Evolutionary conservation across 2,329 filamentous ascomycete species (phyloP), one percentile per base, ranked within the genome.

Genomic region (Cylindrodendrum hubeiense): DNA sequence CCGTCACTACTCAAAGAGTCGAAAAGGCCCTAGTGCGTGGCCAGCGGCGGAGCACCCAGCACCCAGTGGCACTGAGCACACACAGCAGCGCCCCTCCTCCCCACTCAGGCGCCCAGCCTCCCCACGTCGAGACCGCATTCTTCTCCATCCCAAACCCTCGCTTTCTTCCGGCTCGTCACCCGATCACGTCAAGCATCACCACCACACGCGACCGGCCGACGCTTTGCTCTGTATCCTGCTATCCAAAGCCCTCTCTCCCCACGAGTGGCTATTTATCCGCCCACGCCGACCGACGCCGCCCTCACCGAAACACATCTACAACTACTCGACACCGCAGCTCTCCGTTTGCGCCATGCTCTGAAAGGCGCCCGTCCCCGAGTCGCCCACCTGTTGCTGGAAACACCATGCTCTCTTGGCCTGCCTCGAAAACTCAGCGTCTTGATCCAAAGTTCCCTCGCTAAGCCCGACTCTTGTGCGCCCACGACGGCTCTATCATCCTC

Each of bases 331-430:
- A 30, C 15, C 54, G 12, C 30, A 28, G 53, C 26, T 60, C 28
- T 8, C 54, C 28, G 33, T 63, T 61, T 63, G 62, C 67, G 63
- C 44, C 58, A 57, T 63, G 52, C 39, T 65, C 49, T 63, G 41
- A 59, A 60, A 49, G 54, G 59, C 52, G 26, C 62, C 30, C 60
- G 34, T 26, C 44, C 37, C 39, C 66, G 55, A 68, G 43, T 44
- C 47, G 22, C 52, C 47, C 47, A 52, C 59, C 30, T 47, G 26
- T 44, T 47, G 28, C 43, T 41, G 53, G 26, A 30, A 66, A 52
- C 50, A 65, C 67, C 67, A 73, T 73, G 67, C 67, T 66, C 46
- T 60, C 41, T 64, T 62, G 60, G 54, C 46, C 60, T 56, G 47
- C 66, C 65, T 54, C 60, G 44, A 24, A 44, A 62, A 50, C 51